Evolutionary conservation across 2,329 filamentous ascomycete genomes (phyloP).

Genomic region (Fusarium succisae): DNA sequence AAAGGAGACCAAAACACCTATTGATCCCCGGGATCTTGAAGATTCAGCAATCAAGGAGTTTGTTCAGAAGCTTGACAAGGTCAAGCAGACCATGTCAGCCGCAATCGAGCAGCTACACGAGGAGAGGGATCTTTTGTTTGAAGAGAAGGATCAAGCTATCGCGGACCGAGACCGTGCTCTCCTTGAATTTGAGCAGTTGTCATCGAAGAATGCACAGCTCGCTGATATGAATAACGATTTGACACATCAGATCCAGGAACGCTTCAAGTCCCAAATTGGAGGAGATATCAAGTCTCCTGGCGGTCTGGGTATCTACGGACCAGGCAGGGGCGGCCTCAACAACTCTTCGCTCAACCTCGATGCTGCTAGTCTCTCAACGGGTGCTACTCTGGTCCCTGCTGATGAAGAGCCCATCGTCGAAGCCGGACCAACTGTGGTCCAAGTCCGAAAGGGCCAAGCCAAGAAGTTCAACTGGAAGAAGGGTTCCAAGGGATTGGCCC

Average conservation of each 20-base stretch:
- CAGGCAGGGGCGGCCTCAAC: slow-evolving; percentile 61
- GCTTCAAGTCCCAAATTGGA: slow-evolving; percentile 82
- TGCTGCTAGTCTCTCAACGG: slow-evolving; percentile 63
- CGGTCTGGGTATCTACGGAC: slow-evolving; percentile 66
- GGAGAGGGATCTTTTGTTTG: slow-evolving; percentile 82
- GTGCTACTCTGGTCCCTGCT: slow-evolving; percentile 66
- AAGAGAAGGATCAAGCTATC: slow-evolving; percentile 84
- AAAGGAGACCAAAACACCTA: slow-evolving; percentile 81
- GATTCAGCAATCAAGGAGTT: slow-evolving; percentile 92
- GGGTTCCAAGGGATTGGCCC: slow-evolving; percentile 90
- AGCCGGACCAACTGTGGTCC: slow-evolving; percentile 89
- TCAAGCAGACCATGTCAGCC: slow-evolving; percentile 67
- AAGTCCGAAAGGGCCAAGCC: slow-evolving; percentile 90
- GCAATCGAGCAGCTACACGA: slow-evolving; percentile 68
- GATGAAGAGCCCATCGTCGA: slow-evolving; percentile 75
- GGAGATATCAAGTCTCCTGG: slow-evolving; percentile 60
- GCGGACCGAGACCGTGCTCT: slow-evolving; percentile 92
- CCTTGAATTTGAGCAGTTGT: slow-evolving; percentile 94
- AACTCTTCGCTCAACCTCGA: slow-evolving; percentile 63
- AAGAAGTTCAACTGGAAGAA: slow-evolving; percentile 99
- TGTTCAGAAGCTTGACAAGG: slow-evolving; percentile 75
- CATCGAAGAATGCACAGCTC: slow-evolving; percentile 92
- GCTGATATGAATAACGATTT: slow-evolving; percentile 96
- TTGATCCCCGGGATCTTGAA: slow-evolving; percentile 85
- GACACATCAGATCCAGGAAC: slow-evolving; percentile 91